phyloP scores from a whole-genome alignment of 495 filamentous ascomycete species.

The Penicillium argentinense region DNA sequence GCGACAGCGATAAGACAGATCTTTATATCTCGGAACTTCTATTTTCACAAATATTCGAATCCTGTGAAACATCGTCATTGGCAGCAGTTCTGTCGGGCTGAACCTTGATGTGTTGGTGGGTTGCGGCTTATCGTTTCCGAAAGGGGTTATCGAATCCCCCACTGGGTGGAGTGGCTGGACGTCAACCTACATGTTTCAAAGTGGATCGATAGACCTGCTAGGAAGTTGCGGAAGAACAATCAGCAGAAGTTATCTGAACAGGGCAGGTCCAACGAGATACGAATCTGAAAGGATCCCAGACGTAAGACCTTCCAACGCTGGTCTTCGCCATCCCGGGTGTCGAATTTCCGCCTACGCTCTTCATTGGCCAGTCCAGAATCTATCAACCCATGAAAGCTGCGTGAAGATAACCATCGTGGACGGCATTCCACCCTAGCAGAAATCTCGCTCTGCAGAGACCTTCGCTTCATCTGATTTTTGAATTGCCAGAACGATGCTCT shows the following conservation, averaged over 20 bases:
- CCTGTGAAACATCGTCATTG: neutral
- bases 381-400: too few relatives aligned
- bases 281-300: too few relatives aligned
- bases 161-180: slow-evolving; percentile 5
- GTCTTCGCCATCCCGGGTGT: too few relatives aligned
- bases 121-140: slow-evolving; percentile 37
- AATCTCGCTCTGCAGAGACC: too few relatives aligned
- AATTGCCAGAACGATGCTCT: too few relatives aligned
- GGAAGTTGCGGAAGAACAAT: neutral
- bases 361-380: too few relatives aligned
- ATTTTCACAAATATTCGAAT: slow-evolving; percentile 9
- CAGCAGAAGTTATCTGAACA: neutral
- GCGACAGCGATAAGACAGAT: neutral
- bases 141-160: slow-evolving; percentile 40
- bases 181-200: slow-evolving; percentile 4
- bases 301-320: too few relatives aligned
- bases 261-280: slow-evolving; percentile 1
- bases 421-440: too few relatives aligned
- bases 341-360: too few relatives aligned
- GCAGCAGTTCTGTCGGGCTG: slow-evolving; percentile 1
- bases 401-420: too few relatives aligned
- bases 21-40: slow-evolving; percentile 5
- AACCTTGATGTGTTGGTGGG: slow-evolving; percentile 6
- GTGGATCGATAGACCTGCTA: neutral
- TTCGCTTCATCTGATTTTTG: too few relatives aligned